Conservation (phyloP, 2,329 filamentous ascomycete genomes). For the Verticillium klebahnii region DNA sequence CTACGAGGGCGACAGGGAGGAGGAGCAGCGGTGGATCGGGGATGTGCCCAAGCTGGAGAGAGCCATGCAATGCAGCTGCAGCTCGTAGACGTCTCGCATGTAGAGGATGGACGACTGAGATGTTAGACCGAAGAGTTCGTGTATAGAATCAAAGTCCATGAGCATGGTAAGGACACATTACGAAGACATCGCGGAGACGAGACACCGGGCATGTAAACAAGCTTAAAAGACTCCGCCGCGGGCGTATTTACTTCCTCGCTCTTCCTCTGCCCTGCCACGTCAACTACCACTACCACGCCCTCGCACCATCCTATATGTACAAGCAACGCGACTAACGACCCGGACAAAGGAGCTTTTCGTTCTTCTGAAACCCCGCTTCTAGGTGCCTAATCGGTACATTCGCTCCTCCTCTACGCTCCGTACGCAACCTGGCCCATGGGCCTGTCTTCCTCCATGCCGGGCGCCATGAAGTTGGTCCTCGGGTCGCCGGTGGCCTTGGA, state of each 20-base stretch:
- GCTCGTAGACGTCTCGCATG: constrained; percentile 52
- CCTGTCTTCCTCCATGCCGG: constrained; percentile 60
- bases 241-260: constrained; percentile 15
- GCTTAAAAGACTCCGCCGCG: neutral
- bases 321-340: constrained; percentile 23
- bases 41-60: constrained; percentile 76
- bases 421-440: constrained; percentile 59
- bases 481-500: constrained; percentile 81
- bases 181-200: neutral
- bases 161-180: neutral
- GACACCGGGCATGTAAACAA: neutral
- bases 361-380: constrained; percentile 29
- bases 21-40: constrained; percentile 78
- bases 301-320: constrained; percentile 28
- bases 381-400: constrained; percentile 3
- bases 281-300: neutral
- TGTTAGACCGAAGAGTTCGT: too few relatives aligned
- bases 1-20: constrained; percentile 57
- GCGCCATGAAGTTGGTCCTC: constrained; percentile 74
- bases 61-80: constrained; percentile 93
- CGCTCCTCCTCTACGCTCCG: constrained; percentile 36
- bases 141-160: too few relatives aligned
- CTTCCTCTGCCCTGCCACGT: constrained; percentile 6
- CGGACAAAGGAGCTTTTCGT: constrained; percentile 27
- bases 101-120: too few relatives aligned